Base-by-base conservation (phyloP, 2,329 filamentous ascomycete genomes). In the Aspergillus fructus region DNA sequence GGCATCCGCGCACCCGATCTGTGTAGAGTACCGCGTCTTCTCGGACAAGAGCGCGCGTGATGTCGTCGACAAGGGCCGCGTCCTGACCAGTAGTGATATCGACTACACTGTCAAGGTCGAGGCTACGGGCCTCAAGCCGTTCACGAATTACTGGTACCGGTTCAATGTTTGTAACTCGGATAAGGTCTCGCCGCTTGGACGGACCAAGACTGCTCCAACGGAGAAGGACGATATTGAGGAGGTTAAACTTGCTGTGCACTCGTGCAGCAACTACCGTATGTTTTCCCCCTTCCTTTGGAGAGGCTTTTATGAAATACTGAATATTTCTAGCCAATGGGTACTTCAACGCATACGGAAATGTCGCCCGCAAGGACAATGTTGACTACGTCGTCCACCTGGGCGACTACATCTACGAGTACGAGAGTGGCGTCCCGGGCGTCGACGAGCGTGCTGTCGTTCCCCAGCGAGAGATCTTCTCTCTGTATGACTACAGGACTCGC, bases 61-160 rank as follows among this genome's bases (percentile, higher is more conserved):
- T 2, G 74, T 83, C 7, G 83, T 84, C 2, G 78, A 81, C 50
- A 76, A 76, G 1, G 89, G 89, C 5, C 82, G 74, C 37, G 86
- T 81, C 1, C 90, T 86, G 67, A 91, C 89, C 0, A 89, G 82
- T 37, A 88, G 84, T 1, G 89, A 91, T 68, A 84, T 91, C 48
- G 89, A 92, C 68, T 92, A 87, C 68, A 91, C 89, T 0, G 77
- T 91, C 59, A 90, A 90, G 79, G 59, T 64, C n/a, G 88, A 91
- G 71, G 88, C 88, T 1, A 80, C 74, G 49, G 81, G 82, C 13
- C 70, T 91, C 41, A 74, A 82, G 51, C 79, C 88, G 0, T 89
- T 85, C 65, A 90, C 86, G 0, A 90, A 63, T 46, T 69, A 67
- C 71, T 87, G 82, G 65, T 90, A 90, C 65, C 87, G 88, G 64